Conservation (phyloP, 495 filamentous ascomycete species). For the Aspergillus indologenus region DNA sequence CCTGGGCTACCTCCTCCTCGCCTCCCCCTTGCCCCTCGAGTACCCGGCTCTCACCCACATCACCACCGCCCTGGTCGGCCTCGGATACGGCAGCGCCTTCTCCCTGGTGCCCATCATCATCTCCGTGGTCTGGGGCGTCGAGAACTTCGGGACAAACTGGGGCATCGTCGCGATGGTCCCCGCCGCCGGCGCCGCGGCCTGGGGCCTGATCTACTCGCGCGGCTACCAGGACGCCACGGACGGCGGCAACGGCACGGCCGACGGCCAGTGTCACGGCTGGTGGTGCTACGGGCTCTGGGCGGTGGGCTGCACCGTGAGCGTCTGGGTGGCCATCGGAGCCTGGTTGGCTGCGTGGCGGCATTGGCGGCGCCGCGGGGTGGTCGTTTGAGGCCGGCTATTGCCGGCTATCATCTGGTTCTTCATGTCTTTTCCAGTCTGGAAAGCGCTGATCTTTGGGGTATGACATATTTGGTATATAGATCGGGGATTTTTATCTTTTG, state of each 20-base stretch:
- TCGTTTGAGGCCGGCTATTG: conserved; percentile 53
- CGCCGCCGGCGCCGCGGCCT: conserved; percentile 77
- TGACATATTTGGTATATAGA: too few species aligned
- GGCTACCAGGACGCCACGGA: conserved; percentile 69
- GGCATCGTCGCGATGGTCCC: conserved; percentile 91
- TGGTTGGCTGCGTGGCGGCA: conserved; percentile 83
- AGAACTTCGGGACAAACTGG: conserved; percentile 99
- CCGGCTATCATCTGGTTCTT: conserved; percentile 21
- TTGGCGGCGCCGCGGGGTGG: conserved; percentile 76
- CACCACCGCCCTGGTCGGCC: conserved; percentile 74
- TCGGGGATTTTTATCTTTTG: too few species aligned
- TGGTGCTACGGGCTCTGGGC: conserved; percentile 86
- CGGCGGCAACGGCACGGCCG: conserved; percentile 26
- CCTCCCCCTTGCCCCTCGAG: conserved; percentile 66
- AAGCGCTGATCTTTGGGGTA: too few species aligned
- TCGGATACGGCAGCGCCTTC: conserved; percentile 91
- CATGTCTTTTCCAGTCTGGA: not conserved
- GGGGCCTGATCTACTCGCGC: conserved; percentile 77
- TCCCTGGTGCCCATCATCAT: conserved; percentile 86
- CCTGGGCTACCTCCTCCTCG: conserved; percentile 69
- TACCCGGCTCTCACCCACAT: conserved; percentile 69
- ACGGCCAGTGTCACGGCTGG: conserved; percentile 61
- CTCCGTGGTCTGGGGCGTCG: conserved; percentile 92
- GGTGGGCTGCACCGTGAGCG: conserved; percentile 62
- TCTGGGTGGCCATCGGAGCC: conserved; percentile 71